A percentile compares a stretch with the other conserved stretches of the same genome.
Evolutionary conservation across 2,329 filamentous ascomycete genomes (phyloP).

Genomic region (Cladosporium sphaerospermum): DNA sequence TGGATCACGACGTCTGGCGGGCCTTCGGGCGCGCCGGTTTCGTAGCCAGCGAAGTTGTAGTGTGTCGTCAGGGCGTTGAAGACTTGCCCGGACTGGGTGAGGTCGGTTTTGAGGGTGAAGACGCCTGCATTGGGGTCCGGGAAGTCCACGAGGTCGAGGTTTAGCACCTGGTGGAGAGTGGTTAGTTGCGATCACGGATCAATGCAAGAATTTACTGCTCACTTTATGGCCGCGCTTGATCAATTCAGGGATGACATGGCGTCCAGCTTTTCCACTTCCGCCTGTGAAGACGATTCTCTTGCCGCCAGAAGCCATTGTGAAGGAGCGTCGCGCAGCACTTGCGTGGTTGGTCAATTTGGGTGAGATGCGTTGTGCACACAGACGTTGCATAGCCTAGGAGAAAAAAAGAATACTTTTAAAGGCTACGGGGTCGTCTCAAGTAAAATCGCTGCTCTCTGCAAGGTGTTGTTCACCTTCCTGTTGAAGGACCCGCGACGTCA

Average conservation of each 20-base stretch:
- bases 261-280: constrained; percentile 48
- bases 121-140: constrained; percentile 35
- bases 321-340: neutral
- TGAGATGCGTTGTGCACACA: neutral
- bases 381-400: no score
- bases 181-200: neutral
- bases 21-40: constrained; percentile 36
- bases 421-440: no score
- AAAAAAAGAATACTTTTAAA: no score
- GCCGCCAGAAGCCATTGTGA: constrained; percentile 23
- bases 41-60: constrained; percentile 48
- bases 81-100: constrained; percentile 51
- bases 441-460: no score
- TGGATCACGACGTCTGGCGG: constrained; percentile 58
- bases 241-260: constrained; percentile 50
- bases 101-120: constrained; percentile 50
- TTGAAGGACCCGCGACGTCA: neutral
- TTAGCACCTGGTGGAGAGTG: constrained; percentile 36
- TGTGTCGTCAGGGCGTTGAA: constrained; percentile 53
- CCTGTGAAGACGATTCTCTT: constrained; percentile 49
- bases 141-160: constrained; percentile 47
- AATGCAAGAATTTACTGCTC: neutral
- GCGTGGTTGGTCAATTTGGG: neutral
- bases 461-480: neutral
- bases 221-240: constrained; percentile 44